These are phyloP conservation scores for Endothia cerciana DNA, from an alignment of 2,329 filamentous ascomycete species.

Conservation along the genomic window DNA sequence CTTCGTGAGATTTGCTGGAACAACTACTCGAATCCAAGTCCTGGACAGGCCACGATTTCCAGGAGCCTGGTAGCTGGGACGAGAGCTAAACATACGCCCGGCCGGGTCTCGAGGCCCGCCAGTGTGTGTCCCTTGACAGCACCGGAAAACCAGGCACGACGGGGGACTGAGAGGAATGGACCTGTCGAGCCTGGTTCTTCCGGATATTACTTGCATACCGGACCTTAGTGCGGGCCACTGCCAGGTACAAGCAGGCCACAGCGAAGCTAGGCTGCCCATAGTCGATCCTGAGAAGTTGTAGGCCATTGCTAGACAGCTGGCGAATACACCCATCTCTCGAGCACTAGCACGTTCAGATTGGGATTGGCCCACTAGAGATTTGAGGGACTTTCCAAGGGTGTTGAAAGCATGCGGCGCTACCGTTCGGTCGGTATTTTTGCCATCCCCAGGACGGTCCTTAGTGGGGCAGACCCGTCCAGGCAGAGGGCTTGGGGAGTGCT, in stretches of 20 bases:
- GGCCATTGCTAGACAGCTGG: not conserved
- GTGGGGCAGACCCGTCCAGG: slow-evolving; percentile 10
- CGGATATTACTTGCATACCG: slow-evolving; percentile 25
- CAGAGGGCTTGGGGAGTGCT: slow-evolving; percentile 18
- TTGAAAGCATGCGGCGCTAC: not conserved
- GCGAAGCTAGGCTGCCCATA: not conserved
- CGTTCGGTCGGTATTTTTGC: slow-evolving; percentile 19
- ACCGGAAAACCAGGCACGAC: slow-evolving; percentile 17
- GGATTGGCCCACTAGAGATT: not conserved
- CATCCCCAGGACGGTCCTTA: slow-evolving; percentile 20
- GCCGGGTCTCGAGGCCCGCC: slow-evolving; percentile 12
- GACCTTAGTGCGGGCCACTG: slow-evolving; percentile 22
- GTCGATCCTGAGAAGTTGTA: not conserved
- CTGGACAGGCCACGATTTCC: not conserved
- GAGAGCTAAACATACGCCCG: slow-evolving; percentile 3
- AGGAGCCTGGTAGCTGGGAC: slow-evolving; percentile 10
- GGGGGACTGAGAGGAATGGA: slow-evolving; percentile 22
- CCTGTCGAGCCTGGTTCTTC: slow-evolving; percentile 10
- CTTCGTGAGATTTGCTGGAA: slow-evolving; percentile 2
- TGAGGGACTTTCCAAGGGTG: not conserved
- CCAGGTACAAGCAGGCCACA: slow-evolving; percentile 14
- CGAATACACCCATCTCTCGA: not conserved
- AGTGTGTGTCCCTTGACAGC: slow-evolving; percentile 27
- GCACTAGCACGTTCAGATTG: not conserved
- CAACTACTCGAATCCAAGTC: not conserved